Base-by-base conservation (phyloP, 768 basidiomycete species). In the Jaapia argillacea region DNA sequence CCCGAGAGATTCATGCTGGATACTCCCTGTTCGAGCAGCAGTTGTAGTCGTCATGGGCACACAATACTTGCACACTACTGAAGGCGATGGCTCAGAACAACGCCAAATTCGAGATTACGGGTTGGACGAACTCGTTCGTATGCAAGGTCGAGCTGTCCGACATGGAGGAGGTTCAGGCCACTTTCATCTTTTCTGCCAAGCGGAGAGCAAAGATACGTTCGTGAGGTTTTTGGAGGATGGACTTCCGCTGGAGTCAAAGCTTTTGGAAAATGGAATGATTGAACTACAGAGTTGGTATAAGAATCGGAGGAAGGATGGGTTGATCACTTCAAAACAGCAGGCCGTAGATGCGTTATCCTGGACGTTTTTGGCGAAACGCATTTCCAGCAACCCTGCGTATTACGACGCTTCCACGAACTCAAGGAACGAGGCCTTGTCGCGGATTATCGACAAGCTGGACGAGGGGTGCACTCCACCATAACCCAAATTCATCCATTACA, bases 21-120 rank as follows among this genome's bases (percentile, higher is more conserved):
- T 75, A 23, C 58, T 97, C n/a, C 91, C 93, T 16, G 76, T 92
- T 14, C 76, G 81, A 42, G 88, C 87, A 1, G 71, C 74, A 5
- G 75, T 75, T 4, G 93, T 98, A 13, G 68, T 98, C 27, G 81
- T 90, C 36, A 84, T 98, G 83, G 86, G 90, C 14, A 89, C 93
- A 3, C 96, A 99, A 59, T 94, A 88, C 59, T 59, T 81, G 21
- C 67, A 75, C 44, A 51, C 69, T 10, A 10, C 37, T 5, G 65
- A 69, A 31, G 60, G 58, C 27, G 68, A 65, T 43, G 69, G 64
- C 12, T 56, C 66, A 6, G 78, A 81, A 47, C n/a, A n/a, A n/a
- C 77, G 85, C 20, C 81, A 84, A 52, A 57, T 94, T 40, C 71
- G 72, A 36, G 90, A 92, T 57, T 98, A 98, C 59, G 66, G 67